Evolutionary conservation across 2,329 filamentous ascomycete species (phyloP).

Genomic region (Pseudocercospora cruenta): DNA sequence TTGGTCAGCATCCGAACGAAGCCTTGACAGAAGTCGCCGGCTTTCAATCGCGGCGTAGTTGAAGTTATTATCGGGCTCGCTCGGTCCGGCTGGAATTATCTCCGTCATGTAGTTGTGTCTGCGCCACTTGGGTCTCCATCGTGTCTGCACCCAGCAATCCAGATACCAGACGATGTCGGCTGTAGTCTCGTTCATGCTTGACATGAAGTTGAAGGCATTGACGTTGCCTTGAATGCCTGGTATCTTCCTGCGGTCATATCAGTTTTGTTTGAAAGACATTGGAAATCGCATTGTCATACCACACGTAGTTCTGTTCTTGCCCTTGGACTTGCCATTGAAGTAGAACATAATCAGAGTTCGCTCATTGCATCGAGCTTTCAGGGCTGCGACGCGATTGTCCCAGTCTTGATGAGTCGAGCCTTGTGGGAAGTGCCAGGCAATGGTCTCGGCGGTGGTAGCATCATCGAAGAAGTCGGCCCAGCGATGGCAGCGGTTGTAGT

Average conservation of each 20-base stretch:
- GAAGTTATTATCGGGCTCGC: background rate
- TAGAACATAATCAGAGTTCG: conserved; percentile 8
- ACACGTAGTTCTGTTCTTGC: conserved; percentile 8
- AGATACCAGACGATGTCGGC: conserved; percentile 11
- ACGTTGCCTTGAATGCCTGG: background rate
- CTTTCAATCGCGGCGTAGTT: background rate
- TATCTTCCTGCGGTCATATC: background rate
- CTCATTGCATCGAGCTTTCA: background rate
- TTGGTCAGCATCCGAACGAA: conserved; percentile 4
- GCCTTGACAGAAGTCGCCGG: conserved; percentile 9
- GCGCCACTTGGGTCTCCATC: background rate
- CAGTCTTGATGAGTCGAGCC: background rate
- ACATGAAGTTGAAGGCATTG: conserved; percentile 8
- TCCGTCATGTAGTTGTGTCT: conserved; percentile 6
- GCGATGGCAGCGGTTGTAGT: conserved; percentile 1
- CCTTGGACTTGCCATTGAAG: conserved; percentile 9
- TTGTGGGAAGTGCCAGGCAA: conserved; percentile 4
- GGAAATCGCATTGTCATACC: background rate
- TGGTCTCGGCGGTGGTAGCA: background rate
- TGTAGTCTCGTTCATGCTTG: conserved; percentile 1
- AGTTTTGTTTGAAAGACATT: background rate
- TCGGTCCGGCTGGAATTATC: conserved; percentile 3
- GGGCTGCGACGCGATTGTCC: background rate
- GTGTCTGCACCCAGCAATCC: conserved; percentile 15
- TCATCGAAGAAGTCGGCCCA: conserved; percentile 9